Base-by-base conservation (phyloP, 768 basidiomycete genomes). In the Naganishia friedmannii region DNA sequence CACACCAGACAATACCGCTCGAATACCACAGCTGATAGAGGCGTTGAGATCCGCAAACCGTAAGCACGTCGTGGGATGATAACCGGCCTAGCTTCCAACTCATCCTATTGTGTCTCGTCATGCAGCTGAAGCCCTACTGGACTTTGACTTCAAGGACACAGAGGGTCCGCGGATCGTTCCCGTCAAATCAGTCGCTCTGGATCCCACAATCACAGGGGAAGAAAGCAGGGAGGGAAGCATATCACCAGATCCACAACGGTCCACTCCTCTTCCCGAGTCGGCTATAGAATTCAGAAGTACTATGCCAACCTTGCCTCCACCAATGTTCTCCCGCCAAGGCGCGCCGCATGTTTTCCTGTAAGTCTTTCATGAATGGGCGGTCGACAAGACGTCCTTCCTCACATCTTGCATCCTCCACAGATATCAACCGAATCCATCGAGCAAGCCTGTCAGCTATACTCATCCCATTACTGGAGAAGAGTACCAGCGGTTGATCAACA, bases 1-100 rank as follows among this genome's bases (percentile, higher is more conserved):
- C 80, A 86, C 88, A 71, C 92, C 92, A 0, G 84, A 89, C 68
- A 82, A 84, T 78, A 79, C 86, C 17, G 92, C 95, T 75, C 88
- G 89, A 2, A 82, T 92, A 3, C 80, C 88, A 1, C 83, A 87
- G 69, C 81, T 98, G 66, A 87, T 91, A 4, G 74, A 84, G 15
- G 86, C 91, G 0, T 89, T 97, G 87, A 86, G 88, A 57, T 83
- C 83, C 7, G 87, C 96, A 85, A 89, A 98, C 73, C 90, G 95
- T 95, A 76, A 66, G 86, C 23, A 4, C 17, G 34, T 37, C 46
- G 10, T 34, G 3, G 4, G 23, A 51, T 19, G 9, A 3, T n/a
- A n/a, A 42, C 54, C 26, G 54, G 3, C 6, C 9, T 31, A 39
- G 10, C 0, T 23, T 12, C 34, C 9, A 23, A 13, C 42, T 58